Evolutionary conservation across 2,329 filamentous ascomycete species (phyloP).

Genomic region (Ascochyta lentis): DNA sequence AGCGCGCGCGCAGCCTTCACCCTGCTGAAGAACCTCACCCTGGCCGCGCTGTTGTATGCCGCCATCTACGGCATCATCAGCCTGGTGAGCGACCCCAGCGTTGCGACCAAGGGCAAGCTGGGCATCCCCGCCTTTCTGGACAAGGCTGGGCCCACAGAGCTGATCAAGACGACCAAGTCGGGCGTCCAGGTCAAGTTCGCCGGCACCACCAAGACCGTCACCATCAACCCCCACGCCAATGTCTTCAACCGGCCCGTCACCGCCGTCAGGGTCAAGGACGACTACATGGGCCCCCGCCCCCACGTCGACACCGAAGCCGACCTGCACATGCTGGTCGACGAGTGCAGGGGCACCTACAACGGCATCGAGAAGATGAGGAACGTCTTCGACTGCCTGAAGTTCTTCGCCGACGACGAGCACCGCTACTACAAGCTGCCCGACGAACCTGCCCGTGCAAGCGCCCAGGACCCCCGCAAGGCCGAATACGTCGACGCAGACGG

Average conservation of each 20-base stretch:
- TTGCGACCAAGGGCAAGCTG: constrained; percentile 50
- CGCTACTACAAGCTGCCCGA: constrained; percentile 60
- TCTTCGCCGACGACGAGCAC: constrained; percentile 56
- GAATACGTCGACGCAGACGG: constrained; percentile 54
- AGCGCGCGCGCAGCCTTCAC: constrained; percentile 42
- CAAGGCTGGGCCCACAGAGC: constrained; percentile 50
- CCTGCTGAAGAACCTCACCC: constrained; percentile 53
- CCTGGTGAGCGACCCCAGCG: constrained; percentile 50
- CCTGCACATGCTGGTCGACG: constrained; percentile 58
- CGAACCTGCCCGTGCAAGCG: constrained; percentile 48
- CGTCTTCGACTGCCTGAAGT: constrained; percentile 60
- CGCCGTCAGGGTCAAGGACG: constrained; percentile 59
- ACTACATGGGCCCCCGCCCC: constrained; percentile 59
- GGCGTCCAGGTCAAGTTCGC: constrained; percentile 53
- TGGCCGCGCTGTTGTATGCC: constrained; percentile 53
- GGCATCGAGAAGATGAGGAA: constrained; percentile 64
- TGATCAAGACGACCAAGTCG: constrained; percentile 50
- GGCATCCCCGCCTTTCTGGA: constrained; percentile 52
- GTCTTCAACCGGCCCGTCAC: constrained; percentile 62
- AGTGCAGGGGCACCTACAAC: constrained; percentile 59
- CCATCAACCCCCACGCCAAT: constrained; percentile 60
- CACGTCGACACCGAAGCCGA: constrained; percentile 62
- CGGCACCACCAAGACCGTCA: constrained; percentile 50
- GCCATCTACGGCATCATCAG: constrained; percentile 52
- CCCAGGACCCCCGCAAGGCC: constrained; percentile 51